Base-by-base conservation (phyloP, 495 filamentous ascomycete genomes). In the Bacidia gigantensis region DNA sequence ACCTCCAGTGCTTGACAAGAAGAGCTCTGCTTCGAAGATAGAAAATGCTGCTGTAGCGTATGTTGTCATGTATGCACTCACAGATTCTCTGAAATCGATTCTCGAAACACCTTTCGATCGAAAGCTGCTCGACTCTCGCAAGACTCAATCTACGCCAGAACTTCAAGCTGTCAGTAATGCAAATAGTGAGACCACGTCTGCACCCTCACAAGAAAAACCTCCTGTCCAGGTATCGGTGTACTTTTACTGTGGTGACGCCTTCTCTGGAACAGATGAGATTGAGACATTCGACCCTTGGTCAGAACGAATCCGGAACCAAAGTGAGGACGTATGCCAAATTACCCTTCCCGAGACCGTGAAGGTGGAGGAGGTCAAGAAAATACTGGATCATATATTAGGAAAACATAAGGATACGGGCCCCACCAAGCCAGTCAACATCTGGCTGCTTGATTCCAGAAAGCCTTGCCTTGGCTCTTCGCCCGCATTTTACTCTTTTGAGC, bases 41-140 rank as follows among this genome's bases (percentile, higher is more conserved):
- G 52, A 51, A 24, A 53, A 51, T 32, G 52, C 62, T 50, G 40
- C 63, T 25, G 76, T 82, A 41, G 72, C 80, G 11, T 79, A 81
- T 32, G 65, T 81, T 51, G 72, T 70, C 3, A 71, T 79, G 64
- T 83, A 83, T 61, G 65, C 82, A 3, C 75, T 77, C 26, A 66
- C 67, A 23, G 78, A 82, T 57, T 62, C 73, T 46, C 63, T 72
- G 1, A 26, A 49, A 18, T 39, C 42, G 9, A 52, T 52, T 22
- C 32, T 58, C 2, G 52, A 43, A 25, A 45, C 42, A 11, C 58
- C 58, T 14, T 45, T 52, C 17, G 40, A 45, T 22, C 50, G 26
- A 23, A 44, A 44, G 41, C 7, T 44, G 5, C 24, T 24, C 26
- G n/a, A 26, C 25, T 29, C 20, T 14, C 41, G 12, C 18, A 41